A percentile compares a stretch with the other conserved stretches of the same genome.
phyloP scores from a whole-genome alignment of 164 flowering plant species.

The Annona squamosa region DNA sequence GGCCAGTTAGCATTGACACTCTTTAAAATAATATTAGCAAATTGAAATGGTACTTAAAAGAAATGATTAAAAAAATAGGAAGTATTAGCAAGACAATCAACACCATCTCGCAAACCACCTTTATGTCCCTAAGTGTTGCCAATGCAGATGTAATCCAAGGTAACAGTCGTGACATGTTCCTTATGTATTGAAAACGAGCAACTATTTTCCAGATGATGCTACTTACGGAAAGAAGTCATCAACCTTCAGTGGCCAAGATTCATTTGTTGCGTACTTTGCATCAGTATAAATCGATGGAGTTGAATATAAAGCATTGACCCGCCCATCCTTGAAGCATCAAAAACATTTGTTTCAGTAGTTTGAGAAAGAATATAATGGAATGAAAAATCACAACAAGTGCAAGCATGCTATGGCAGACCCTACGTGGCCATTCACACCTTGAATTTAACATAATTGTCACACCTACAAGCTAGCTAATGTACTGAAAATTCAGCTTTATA shows the following conservation, averaged over 20 bases:
- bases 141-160: too few relatives aligned
- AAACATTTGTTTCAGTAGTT: not conserved
- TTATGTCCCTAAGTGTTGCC: too few relatives aligned
- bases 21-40: not conserved
- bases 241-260: conserved; percentile 80
- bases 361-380: not conserved
- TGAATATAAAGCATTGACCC: conserved; percentile 91
- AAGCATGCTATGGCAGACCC: not conserved
- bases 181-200: not conserved
- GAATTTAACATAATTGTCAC: not conserved
- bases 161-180: not conserved
- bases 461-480: not conserved
- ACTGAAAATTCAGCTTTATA: not conserved
- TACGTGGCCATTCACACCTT: not conserved
- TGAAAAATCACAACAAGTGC: not conserved
- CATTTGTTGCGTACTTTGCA: conserved; percentile 65
- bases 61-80: not conserved
- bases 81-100: not conserved
- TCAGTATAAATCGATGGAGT: conserved; percentile 89
- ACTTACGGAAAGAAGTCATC: conserved; percentile 95
- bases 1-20: not conserved
- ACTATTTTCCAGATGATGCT: conserved; percentile 1
- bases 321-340: conserved; percentile 68
- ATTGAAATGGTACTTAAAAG: not conserved
- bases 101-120: not conserved